phyloP scores from a whole-genome alignment of 1,284 basidiomycete species.

The Cryptococcus sp. region DNA sequence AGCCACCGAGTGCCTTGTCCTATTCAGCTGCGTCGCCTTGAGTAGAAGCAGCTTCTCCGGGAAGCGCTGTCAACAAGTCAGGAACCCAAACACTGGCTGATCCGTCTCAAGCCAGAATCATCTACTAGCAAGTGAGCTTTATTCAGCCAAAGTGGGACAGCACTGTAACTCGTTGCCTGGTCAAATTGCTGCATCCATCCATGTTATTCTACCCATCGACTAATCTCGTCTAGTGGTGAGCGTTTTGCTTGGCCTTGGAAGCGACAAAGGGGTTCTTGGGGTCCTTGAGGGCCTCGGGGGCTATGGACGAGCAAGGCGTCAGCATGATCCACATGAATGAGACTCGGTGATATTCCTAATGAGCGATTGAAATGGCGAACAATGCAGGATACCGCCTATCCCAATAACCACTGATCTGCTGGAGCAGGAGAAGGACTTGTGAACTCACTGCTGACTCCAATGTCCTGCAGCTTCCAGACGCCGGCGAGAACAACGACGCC shows the following conservation, averaged over 20 bases:
- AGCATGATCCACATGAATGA: neutral
- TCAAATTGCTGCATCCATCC: neutral
- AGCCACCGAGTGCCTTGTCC: too few relatives aligned
- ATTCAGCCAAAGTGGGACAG: too few relatives aligned
- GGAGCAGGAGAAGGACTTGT: neutral
- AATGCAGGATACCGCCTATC: too few relatives aligned
- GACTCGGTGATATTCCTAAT: neutral
- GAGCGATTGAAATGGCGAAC: too few relatives aligned
- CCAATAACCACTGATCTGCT: too few relatives aligned
- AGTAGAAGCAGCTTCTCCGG: too few relatives aligned
- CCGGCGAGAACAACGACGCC: conserved; percentile 55
- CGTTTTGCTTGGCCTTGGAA: conserved; percentile 8
- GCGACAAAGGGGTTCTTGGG: conserved; percentile 31
- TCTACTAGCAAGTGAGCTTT: too few relatives aligned
- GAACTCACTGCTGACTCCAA: conserved; percentile 2
- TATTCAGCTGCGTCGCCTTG: too few relatives aligned
- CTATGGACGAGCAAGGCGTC: conserved; percentile 3
- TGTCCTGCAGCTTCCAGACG: conserved; percentile 29
- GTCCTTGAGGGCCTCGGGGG: conserved; percentile 32
- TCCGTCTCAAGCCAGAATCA: too few relatives aligned
- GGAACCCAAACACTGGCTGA: too few relatives aligned
- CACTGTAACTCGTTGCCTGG: too few relatives aligned
- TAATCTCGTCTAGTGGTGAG: conserved; percentile 1
- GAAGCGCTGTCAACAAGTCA: too few relatives aligned
- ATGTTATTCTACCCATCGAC: neutral